Conservation (phyloP, 371 early-diverging fungal genomes). For the Sporodiniella umbellata region DNA sequence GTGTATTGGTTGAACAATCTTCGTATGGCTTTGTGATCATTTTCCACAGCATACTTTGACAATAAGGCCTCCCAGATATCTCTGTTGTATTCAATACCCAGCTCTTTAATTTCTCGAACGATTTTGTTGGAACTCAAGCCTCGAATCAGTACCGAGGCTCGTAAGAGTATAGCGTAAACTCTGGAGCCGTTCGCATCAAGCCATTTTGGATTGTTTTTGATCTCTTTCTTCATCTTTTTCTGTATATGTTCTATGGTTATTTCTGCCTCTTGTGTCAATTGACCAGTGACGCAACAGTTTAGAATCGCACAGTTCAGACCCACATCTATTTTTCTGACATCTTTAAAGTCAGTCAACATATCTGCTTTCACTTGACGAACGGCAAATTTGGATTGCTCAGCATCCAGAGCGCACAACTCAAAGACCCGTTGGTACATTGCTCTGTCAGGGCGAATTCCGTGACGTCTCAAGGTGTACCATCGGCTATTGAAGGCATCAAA, state of each 20-base stretch:
- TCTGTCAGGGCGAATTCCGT: slow-evolving; percentile 34
- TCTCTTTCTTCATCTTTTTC: background rate
- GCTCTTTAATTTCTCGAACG: slow-evolving; percentile 5
- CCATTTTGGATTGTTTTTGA: background rate
- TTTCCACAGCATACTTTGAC: slow-evolving; percentile 7
- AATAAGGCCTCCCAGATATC: slow-evolving; percentile 12
- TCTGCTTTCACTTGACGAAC: slow-evolving; percentile 34
- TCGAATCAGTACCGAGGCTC: background rate
- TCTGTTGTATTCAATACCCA: slow-evolving; percentile 6
- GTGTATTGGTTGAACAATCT: slow-evolving; percentile 37
- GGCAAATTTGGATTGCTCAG: slow-evolving; percentile 33
- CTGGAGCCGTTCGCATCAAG: background rate
- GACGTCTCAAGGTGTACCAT: slow-evolving; percentile 33
- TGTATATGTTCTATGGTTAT: slow-evolving; percentile 9
- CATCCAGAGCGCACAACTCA: slow-evolving; percentile 33
- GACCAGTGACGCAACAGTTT: slow-evolving; percentile 38
- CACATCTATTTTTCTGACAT: slow-evolving; percentile 14
- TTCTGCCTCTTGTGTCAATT: slow-evolving; percentile 19
- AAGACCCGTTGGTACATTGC: slow-evolving; percentile 35
- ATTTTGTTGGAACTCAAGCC: slow-evolving; percentile 6
- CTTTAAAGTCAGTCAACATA: slow-evolving; percentile 31
- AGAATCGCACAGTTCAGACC: slow-evolving; percentile 32
- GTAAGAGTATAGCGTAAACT: background rate
- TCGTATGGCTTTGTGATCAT: slow-evolving; percentile 10
- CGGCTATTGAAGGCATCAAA: slow-evolving; percentile 38